Evolutionary conservation across 257 asterid genomes (phyloP).

Genomic region (Solanum ossicruentum): DNA sequence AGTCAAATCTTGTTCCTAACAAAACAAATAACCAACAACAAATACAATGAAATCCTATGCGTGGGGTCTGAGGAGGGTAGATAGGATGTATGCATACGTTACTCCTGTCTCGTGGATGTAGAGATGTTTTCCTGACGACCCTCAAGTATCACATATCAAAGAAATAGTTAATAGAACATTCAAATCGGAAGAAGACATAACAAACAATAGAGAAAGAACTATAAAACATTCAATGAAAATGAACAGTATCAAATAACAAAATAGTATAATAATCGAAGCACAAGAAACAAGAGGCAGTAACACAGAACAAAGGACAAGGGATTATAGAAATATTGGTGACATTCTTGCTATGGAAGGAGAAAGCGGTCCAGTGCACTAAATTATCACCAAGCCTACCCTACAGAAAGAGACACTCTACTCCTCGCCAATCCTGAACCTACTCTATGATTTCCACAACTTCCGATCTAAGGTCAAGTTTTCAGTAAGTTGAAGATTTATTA

Average conservation of each 20-base stretch:
- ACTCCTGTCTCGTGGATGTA: background rate
- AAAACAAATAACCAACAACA: background rate
- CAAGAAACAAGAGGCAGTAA: background rate
- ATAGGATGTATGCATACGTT: too few species aligned
- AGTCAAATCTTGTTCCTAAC: background rate
- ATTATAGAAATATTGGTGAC: background rate
- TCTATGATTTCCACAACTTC: background rate
- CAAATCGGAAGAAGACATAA: background rate
- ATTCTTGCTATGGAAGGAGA: too few species aligned
- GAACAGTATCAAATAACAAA: background rate
- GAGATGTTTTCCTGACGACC: background rate
- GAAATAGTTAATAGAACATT: background rate
- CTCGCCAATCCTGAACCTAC: background rate
- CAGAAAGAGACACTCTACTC: background rate
- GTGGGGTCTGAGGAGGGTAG: background rate
- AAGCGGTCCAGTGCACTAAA: background rate
- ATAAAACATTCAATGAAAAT: background rate
- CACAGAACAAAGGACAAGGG: background rate
- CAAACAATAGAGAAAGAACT: background rate
- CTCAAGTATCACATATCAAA: background rate
- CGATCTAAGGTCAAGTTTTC: background rate
- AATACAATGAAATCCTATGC: background rate
- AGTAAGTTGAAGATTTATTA: background rate
- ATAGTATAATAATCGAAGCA: background rate
- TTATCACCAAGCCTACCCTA: background rate